These are phyloP conservation scores for Puccinia coronata DNA, from an alignment of 1,284 basidiomycete species.

Conservation along the genomic window DNA sequence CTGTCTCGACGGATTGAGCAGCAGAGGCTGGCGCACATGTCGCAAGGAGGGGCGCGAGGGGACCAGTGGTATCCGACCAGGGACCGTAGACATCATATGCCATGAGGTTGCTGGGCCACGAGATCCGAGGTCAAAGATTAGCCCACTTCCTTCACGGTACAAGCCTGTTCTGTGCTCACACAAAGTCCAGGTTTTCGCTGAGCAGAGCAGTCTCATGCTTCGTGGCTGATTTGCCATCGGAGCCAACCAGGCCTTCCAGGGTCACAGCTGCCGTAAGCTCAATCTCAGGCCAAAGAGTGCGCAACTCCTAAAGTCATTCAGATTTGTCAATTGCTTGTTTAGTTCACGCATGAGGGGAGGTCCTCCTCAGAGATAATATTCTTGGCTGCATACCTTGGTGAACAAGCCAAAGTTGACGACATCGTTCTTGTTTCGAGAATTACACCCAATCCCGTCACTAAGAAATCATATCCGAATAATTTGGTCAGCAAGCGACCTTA, in stretches of 20 bases:
- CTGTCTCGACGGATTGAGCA: conserved; percentile 19
- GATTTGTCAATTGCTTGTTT: no score
- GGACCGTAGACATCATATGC: conserved; percentile 38
- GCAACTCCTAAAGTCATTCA: conserved; percentile 20
- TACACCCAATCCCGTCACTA: conserved; percentile 46
- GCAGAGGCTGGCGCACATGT: conserved; percentile 22
- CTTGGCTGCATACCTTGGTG: neutral
- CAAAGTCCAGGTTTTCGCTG: conserved; percentile 15
- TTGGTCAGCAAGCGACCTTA: neutral
- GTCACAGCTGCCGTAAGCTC: conserved; percentile 6
- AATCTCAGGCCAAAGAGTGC: conserved; percentile 33
- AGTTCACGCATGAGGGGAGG: neutral
- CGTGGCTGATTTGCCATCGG: conserved; percentile 9
- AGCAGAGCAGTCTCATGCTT: neutral
- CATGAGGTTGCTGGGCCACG: conserved; percentile 34
- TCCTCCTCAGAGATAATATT: neutral
- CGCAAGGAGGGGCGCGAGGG: neutral
- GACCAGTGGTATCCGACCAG: conserved; percentile 26
- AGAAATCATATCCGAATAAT: neutral
- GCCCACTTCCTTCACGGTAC: neutral
- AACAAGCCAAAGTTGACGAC: conserved; percentile 40
- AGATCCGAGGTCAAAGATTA: neutral
- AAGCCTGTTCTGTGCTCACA: neutral
- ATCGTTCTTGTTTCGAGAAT: conserved; percentile 5
- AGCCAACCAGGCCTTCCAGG: conserved; percentile 17